phyloP scores from a whole-genome alignment of 2,329 filamentous ascomycete species.

The Aspergillus brasiliensis region DNA sequence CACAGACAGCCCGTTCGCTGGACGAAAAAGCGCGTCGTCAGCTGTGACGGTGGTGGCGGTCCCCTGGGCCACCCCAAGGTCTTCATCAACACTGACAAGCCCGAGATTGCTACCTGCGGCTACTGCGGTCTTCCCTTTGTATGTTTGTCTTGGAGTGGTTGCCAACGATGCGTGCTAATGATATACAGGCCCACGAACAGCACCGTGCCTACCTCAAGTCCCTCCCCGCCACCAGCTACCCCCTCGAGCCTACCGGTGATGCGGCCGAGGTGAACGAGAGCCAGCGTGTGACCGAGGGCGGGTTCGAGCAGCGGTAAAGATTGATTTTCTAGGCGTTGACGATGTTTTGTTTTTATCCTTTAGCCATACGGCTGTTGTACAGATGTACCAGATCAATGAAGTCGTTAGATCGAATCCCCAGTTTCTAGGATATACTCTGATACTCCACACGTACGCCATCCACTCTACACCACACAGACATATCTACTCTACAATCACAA shows the following conservation, averaged over 20 bases:
- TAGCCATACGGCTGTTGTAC: conserved; percentile 36
- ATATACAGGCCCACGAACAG: conserved; percentile 78
- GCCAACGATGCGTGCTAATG: not conserved
- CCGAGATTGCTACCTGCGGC: conserved; percentile 83
- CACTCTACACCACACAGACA: not conserved
- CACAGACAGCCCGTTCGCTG: conserved; percentile 94
- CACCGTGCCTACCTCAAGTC: conserved; percentile 83
- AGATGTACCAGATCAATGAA: conserved; percentile 39
- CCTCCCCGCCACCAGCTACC: conserved; percentile 77
- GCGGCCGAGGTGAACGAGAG: conserved; percentile 60
- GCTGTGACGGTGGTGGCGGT: conserved; percentile 90
- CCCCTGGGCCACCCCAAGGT: conserved; percentile 87
- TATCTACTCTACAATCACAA: not conserved
- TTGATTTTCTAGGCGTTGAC: conserved; percentile 42
- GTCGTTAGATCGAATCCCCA: not conserved
- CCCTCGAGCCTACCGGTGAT: conserved; percentile 65
- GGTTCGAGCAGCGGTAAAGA: conserved; percentile 61
- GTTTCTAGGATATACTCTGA: not conserved
- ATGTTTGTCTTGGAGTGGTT: conserved; percentile 46
- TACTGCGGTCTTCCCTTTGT: conserved; percentile 96
- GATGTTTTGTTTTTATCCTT: conserved; percentile 29
- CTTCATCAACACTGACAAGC: conserved; percentile 98
- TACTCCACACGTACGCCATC: not conserved
- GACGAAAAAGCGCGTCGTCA: conserved; percentile 78
- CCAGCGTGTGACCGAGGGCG: conserved; percentile 61